Evolutionary conservation across 2,329 filamentous ascomycete species (phyloP), one percentile per base, ranked within the genome.

Genomic region (Macrophomina tecta): DNA sequence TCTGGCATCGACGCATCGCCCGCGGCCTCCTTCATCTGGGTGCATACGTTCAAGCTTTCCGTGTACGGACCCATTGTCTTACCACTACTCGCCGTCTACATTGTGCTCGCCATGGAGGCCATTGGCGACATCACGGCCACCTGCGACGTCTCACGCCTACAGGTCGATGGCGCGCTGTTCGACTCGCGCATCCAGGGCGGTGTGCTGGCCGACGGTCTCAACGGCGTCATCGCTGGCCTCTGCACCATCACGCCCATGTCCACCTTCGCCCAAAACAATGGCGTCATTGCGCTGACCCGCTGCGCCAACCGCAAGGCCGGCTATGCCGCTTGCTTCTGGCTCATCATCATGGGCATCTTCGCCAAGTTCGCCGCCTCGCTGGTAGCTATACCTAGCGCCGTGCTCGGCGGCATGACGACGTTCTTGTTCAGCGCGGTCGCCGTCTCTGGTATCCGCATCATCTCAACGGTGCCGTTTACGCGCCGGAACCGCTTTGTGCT

Each of bases 261-360:
- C 1, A 90, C 89, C 0, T 94, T 94, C 71, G 91, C 91, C 0
- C 91, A 94, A 77, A 94, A 94, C 81, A 94, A 94, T 75, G 91
- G 91, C 42, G 91, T 94, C 62, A 94, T 95, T 68, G 90, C 91
- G 0, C 83, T 95, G 52, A 95, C 92, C 0, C 86, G 91, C 16
- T 94, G 91, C 76, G 92, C 92, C 0, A 94, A 93, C 76, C 87
- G 92, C 64, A 90, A 89, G 55, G 92, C 91, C 5, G 92, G 92
- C 4, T 93, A 93, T 76, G 90, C 89, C 58, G 91, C 89, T 74
- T 93, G 87, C 76, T 83, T 91, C 73, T 93, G 93, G 82, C 85
- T 95, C 11, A 79, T 95, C 69, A 77, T 95, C 70, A 93, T 93
- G 87, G 92, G 92, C 16, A 82, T 95, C 68, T 93, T 94, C 72